A percentile compares a stretch with the other conserved stretches of the same genome.
Evolutionary conservation across 192 early-diverging fungal species (phyloP).

Genomic region (Neocallimastix lanati): DNA sequence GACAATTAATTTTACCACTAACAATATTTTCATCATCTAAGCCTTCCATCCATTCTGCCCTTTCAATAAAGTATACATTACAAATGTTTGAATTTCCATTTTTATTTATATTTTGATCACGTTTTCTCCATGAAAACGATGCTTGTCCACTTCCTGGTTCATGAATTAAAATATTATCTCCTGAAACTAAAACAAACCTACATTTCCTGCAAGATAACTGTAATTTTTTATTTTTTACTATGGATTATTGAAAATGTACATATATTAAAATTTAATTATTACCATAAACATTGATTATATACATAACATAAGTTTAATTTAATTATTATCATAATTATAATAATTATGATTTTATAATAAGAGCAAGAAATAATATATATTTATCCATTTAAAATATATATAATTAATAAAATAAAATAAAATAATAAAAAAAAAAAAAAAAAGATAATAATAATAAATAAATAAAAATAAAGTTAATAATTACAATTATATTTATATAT

Average conservation of each 20-base stretch:
- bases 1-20: constrained; percentile 56
- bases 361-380: too few species aligned
- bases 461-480: too few species aligned
- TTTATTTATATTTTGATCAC: constrained; percentile 23
- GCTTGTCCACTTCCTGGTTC: constrained; percentile 46
- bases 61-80: constrained; percentile 64
- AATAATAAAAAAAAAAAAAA: too few species aligned
- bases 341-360: too few species aligned
- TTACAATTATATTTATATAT: too few species aligned
- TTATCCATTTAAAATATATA: too few species aligned
- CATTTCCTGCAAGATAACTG: neutral
- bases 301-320: too few species aligned
- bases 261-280: too few species aligned
- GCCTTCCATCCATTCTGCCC: constrained; percentile 65
- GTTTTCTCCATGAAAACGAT: constrained; percentile 55
- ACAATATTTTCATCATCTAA: constrained; percentile 23
- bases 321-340: too few species aligned
- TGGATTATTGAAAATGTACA: neutral
- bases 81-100: constrained; percentile 21
- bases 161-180: constrained; percentile 49
- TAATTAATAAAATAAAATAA: too few species aligned
- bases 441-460: too few species aligned
- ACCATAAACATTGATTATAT: too few species aligned
- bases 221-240: neutral
- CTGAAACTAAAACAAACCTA: constrained; percentile 32